Evolutionary conservation across 352 stramenopile species (phyloP), one percentile per base, ranked within the genome.

Genomic region (Plasmopara muralis): DNA sequence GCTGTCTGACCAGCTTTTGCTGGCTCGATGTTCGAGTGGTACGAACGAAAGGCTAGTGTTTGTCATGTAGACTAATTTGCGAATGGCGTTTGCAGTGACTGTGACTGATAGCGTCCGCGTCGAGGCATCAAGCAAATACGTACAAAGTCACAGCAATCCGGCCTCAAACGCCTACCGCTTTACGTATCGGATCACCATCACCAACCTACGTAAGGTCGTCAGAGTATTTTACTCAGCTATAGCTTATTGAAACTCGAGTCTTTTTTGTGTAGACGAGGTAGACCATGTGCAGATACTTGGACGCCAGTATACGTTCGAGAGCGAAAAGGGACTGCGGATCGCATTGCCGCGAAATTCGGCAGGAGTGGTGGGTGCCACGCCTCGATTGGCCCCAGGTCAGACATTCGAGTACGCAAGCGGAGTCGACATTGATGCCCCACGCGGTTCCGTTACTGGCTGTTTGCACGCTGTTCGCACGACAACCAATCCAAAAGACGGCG

Each of bases 321-420:
- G 80, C 48, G 77, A 73, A 47, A 78, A 75, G 16, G 74, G 77
- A 3, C 68, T 87, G 57, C 65, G 76, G 16, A 73, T 83, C 28
- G 64, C 69, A 4, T 46, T 91, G 40, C 68, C 75, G 9, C 70
- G 74, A 10, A 72, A 88, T 50, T 89, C 81, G 34, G 76, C 81
- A 9, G 78, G 77, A 13, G 62, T 91, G 29, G 81, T 91, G 10
- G 81, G 78, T 14, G 68, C 72, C 43, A 89, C 74, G 29, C 78
- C 81, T 4, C 50, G 84, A 43, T 47, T 91, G 35, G 57, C 57
- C 25, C 81, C 81, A 15, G 81, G 81, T 6, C 70, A 91, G 43
- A 81, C 68, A n/a, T 89, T 89, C 44, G 74, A 88, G 57, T 91
- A 91, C 55, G 77, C 74, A 4, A 91, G 78, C 38, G 78, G 81